Conservation (phyloP, 2,329 filamentous ascomycete genomes). For the Arthroderma sp. region DNA sequence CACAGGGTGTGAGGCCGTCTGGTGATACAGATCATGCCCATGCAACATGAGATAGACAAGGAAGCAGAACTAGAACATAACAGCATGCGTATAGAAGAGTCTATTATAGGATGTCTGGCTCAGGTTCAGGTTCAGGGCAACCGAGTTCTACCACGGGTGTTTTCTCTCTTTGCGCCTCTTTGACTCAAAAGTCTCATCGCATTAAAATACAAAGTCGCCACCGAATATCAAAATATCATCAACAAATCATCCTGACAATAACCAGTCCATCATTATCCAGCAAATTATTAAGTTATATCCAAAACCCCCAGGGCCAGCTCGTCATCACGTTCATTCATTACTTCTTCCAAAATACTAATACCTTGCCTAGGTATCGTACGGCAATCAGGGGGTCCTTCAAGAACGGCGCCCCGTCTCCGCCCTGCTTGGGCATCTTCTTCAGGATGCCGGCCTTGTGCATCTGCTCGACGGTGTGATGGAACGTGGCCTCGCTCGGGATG, state of each 20-base stretch:
- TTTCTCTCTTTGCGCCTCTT: too few species aligned
- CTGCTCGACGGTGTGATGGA: constrained; percentile 23
- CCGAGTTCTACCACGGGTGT: not conserved
- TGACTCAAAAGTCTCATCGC: too few species aligned
- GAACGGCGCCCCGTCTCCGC: constrained; percentile 15
- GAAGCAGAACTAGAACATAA: not conserved
- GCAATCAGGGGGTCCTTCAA: constrained; percentile 11
- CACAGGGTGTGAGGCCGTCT: not conserved
- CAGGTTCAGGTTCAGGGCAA: not conserved
- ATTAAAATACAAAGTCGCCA: too few species aligned
- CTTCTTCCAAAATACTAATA: constrained; percentile 12
- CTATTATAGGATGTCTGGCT: not conserved
- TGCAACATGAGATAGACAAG: not conserved
- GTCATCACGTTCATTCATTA: not conserved
- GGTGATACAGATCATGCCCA: not conserved
- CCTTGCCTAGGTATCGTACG: constrained; percentile 6
- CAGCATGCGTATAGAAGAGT: not conserved
- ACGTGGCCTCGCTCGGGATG: constrained; percentile 22
- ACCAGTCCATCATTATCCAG: not conserved
- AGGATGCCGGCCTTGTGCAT: constrained; percentile 19
- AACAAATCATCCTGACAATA: not conserved
- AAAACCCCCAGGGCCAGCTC: not conserved
- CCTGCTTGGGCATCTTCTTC: constrained; percentile 15
- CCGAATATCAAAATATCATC: not conserved
- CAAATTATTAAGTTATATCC: not conserved